A percentile compares a stretch with the other conserved stretches of the same genome.
Conservation (phyloP, 345 rosid genomes). For the Erodium maritimum region DNA sequence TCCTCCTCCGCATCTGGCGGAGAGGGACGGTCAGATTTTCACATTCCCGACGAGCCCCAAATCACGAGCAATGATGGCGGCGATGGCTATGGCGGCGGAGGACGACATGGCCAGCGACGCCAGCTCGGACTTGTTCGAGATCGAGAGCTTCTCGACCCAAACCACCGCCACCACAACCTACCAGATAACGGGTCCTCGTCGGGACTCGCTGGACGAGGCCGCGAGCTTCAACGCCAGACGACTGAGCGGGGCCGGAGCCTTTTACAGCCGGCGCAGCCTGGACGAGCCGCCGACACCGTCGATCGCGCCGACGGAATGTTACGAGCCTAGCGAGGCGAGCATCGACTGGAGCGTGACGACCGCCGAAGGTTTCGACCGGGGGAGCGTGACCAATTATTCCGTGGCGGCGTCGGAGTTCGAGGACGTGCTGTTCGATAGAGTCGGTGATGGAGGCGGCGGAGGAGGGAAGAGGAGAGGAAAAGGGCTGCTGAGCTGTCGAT, state of each 20-base stretch:
- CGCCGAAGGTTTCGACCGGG: slow-evolving; percentile 47
- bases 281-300: too few species aligned
- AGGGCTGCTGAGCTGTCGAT: slow-evolving; percentile 50
- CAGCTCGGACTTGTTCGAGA: slow-evolving; percentile 91
- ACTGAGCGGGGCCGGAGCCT: too few species aligned
- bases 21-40: slow-evolving; percentile 15
- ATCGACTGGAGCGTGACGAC: slow-evolving; percentile 86
- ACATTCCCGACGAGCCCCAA: slow-evolving; percentile 27
- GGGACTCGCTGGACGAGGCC: slow-evolving; percentile 63
- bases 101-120: slow-evolving; percentile 78
- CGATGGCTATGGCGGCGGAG: slow-evolving; percentile 15
- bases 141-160: slow-evolving; percentile 87
- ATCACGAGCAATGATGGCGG: slow-evolving; percentile 7
- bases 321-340: slow-evolving; percentile 88
- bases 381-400: slow-evolving; percentile 33
- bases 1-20: background rate
- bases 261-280: slow-evolving; percentile 2
- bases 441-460: slow-evolving; percentile 12
- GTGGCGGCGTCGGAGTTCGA: slow-evolving; percentile 36
- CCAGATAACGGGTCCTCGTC: slow-evolving; percentile 18
- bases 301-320: slow-evolving; percentile 40
- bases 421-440: slow-evolving; percentile 8
- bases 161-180: slow-evolving; percentile 2
- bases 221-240: too few species aligned
- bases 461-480: slow-evolving; percentile 17